Conservation (phyloP, 805 yeast genomes). For the Metschnikowia koreensis region DNA sequence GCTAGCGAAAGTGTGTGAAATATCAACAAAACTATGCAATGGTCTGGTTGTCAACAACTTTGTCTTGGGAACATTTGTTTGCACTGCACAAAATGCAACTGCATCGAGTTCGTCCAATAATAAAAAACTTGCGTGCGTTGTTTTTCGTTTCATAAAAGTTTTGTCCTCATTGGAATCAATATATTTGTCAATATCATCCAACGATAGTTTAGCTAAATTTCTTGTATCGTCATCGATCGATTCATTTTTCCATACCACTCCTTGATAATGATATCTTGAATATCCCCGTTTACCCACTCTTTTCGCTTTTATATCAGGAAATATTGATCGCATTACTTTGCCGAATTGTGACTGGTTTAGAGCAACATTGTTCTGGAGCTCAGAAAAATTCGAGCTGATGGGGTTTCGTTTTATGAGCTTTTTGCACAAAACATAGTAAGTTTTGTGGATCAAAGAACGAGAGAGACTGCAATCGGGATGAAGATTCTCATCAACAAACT, state of each 20-base stretch:
- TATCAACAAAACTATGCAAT: constrained; percentile 1
- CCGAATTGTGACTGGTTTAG: constrained; percentile 43
- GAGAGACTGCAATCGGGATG: constrained; percentile 19
- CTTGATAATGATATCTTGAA: constrained; percentile 42
- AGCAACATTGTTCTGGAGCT: constrained; percentile 32
- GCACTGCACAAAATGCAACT: too few relatives aligned
- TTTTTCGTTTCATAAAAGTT: constrained; percentile 14
- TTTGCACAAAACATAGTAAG: constrained; percentile 41
- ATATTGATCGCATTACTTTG: constrained; percentile 39
- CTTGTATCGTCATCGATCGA: constrained; percentile 31
- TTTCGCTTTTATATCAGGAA: constrained; percentile 36
- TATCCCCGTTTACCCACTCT: constrained; percentile 44
- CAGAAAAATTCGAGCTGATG: constrained; percentile 28
- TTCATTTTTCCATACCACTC: constrained; percentile 40
- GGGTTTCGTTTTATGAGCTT: constrained; percentile 37
- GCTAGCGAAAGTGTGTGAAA: constrained; percentile 1
- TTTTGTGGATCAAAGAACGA: constrained; percentile 39
- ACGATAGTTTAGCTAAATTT: constrained; percentile 31
- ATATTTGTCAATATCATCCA: constrained; percentile 32
- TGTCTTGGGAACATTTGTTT: too few relatives aligned
- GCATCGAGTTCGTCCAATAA: too few relatives aligned
- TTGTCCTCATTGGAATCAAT: too few relatives aligned
- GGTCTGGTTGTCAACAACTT: neutral
- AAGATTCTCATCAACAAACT: constrained; percentile 16
- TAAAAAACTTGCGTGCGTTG: too few relatives aligned